phyloP scores from a whole-genome alignment of 306 rosid genomes.

The Lathyrus sativus region DNA sequence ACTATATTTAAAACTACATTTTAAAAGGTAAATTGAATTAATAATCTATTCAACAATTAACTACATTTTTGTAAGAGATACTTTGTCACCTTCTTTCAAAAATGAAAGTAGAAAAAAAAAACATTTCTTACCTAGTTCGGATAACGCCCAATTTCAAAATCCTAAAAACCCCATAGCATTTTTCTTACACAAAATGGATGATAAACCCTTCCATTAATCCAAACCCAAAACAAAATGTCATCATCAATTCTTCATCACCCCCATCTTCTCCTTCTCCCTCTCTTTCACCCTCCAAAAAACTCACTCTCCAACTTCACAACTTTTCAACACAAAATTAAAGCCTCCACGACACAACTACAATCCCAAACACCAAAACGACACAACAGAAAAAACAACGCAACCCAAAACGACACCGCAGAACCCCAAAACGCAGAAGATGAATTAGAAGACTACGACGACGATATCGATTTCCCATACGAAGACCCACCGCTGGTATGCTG shows the following conservation, averaged over 20 bases:
- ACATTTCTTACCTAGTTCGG: conserved; percentile 11
- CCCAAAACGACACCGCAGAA: conserved; percentile 45
- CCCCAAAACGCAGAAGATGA: conserved; percentile 23
- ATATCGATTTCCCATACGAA: conserved; percentile 61
- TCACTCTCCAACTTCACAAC: conserved; percentile 19
- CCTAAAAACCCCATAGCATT: conserved; percentile 35
- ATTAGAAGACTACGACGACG: conserved; percentile 64
- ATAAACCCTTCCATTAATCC: conserved; percentile 52
- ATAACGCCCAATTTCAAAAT: background rate
- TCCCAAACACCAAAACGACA: conserved; percentile 61
- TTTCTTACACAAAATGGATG: conserved; percentile 34
- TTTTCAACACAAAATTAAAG: conserved; percentile 20
- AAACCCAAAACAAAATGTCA: conserved; percentile 48
- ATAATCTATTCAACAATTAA: no score
- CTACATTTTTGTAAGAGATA: no score
- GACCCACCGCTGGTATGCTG: conserved; percentile 82
- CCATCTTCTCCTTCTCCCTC: conserved; percentile 37
- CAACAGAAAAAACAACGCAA: conserved; percentile 55
- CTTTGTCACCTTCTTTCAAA: no score
- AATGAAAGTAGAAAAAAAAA: background rate
- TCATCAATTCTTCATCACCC: conserved; percentile 43
- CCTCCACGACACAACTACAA: conserved; percentile 36
- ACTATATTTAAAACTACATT: no score
- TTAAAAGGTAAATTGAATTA: no score
- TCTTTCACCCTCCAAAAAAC: conserved; percentile 30